Evolutionary conservation across 345 rosid species (phyloP).

Genomic region (Syzygium jambos): DNA sequence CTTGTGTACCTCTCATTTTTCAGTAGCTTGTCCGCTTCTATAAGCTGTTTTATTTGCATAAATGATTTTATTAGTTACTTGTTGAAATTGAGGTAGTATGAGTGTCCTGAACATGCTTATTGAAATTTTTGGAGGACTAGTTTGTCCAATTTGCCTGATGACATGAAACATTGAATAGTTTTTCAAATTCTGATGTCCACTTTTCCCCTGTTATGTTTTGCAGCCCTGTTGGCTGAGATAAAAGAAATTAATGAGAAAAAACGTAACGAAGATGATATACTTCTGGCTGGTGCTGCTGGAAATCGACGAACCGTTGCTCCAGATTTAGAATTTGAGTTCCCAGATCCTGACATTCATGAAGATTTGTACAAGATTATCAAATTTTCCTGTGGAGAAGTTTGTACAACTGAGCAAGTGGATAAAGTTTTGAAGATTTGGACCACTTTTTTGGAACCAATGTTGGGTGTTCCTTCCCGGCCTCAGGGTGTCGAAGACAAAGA

Average conservation of each 20-base stretch:
- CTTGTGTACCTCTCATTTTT: background rate
- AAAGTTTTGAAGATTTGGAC: constrained; percentile 93
- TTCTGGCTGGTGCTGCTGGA: constrained; percentile 84
- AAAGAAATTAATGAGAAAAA: constrained; percentile 85
- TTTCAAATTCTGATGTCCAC: background rate
- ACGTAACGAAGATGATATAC: constrained; percentile 67
- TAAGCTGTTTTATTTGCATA: background rate
- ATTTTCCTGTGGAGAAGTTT: constrained; percentile 90
- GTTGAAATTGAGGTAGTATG: background rate
- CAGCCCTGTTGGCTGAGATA: constrained; percentile 86
- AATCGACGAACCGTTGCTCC: constrained; percentile 53
- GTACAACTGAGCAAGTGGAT: constrained; percentile 79
- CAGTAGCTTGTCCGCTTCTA: background rate
- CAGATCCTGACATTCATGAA: constrained; percentile 79
- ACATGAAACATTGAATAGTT: background rate
- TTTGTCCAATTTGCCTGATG: background rate
- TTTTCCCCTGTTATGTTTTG: constrained; percentile 8
- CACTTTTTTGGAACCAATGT: constrained; percentile 79
- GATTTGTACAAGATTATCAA: constrained; percentile 90
- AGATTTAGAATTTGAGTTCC: constrained; percentile 70
- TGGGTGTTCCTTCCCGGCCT: constrained; percentile 79
- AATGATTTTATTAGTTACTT: background rate
- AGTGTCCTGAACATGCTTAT: background rate
- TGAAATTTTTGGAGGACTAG: background rate
- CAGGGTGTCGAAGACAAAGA: constrained; percentile 80